Evolutionary conservation across 495 filamentous ascomycete species (phyloP).

Genomic region (Talaromyces ruber): DNA sequence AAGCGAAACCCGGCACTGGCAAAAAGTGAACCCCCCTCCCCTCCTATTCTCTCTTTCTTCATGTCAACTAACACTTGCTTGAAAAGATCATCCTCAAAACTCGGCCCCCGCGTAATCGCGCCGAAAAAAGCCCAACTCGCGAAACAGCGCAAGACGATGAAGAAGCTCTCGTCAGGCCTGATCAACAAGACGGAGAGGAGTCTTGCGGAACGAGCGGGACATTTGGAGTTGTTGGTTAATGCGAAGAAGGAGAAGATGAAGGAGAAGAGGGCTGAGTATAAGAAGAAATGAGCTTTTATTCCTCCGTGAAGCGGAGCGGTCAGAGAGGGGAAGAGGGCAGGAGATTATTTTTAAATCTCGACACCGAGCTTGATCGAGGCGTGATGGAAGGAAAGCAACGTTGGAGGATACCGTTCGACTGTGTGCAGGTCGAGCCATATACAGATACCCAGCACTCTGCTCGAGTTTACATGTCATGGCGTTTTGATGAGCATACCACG

Average conservation of each 20-base stretch:
- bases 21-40: slow-evolving; percentile 21
- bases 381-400: neutral
- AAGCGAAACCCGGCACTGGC: slow-evolving; percentile 18
- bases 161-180: slow-evolving; percentile 60
- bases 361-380: too few species aligned
- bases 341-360: too few species aligned
- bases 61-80: neutral
- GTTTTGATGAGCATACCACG: neutral
- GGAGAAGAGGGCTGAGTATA: slow-evolving; percentile 10
- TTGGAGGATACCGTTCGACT: too few species aligned
- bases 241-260: slow-evolving; percentile 50
- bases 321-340: neutral
- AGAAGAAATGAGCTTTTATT: slow-evolving; percentile 4
- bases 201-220: slow-evolving; percentile 61
- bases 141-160: slow-evolving; percentile 51
- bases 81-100: slow-evolving; percentile 28
- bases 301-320: too few species aligned
- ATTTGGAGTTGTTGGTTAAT: slow-evolving; percentile 60
- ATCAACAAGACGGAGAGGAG: slow-evolving; percentile 55
- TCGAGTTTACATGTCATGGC: neutral
- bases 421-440: neutral
- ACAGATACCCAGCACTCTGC: neutral
- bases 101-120: slow-evolving; percentile 53
- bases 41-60: neutral
- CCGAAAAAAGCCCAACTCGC: slow-evolving; percentile 58